Conservation (phyloP, 352 stramenopile species). For the Globisporangium paddicum region DNA sequence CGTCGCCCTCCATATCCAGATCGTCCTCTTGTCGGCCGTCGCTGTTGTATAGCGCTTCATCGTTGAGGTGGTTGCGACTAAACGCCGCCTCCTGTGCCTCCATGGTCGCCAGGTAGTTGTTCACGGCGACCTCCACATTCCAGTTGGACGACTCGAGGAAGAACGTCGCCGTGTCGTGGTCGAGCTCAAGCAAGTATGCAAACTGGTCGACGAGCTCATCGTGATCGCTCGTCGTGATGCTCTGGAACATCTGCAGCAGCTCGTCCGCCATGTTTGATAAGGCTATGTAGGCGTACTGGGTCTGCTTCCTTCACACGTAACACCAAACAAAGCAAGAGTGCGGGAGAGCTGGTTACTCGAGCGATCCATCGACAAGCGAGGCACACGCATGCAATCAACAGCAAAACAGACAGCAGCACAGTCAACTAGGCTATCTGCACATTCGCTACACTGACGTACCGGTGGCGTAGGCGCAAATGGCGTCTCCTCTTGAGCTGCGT, state of each 20-base stretch:
- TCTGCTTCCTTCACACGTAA: conserved; percentile 2
- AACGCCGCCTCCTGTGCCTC: conserved; percentile 24
- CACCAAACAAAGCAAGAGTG: neutral
- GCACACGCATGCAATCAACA: neutral
- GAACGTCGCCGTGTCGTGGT: conserved; percentile 66
- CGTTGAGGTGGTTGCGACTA: neutral
- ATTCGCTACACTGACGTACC: neutral
- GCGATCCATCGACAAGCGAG: too few relatives aligned
- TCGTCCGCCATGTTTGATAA: conserved; percentile 63
- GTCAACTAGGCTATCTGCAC: neutral
- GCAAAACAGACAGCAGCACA: neutral
- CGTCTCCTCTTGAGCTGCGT: neutral
- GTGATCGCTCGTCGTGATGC: conserved; percentile 82
- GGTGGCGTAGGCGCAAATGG: neutral
- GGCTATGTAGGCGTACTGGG: neutral
- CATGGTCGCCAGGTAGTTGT: conserved; percentile 77
- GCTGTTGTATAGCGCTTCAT: conserved; percentile 7
- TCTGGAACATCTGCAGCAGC: conserved; percentile 84
- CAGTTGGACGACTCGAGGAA: conserved; percentile 88
- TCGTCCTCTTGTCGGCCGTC: conserved; percentile 19
- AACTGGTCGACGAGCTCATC: conserved; percentile 85
- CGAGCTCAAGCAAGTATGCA: conserved; percentile 64
- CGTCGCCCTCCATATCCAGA: conserved; percentile 53
- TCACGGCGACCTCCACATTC: conserved; percentile 83
- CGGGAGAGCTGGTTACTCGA: neutral